phyloP scores from a whole-genome alignment of 306 rosid genomes.

The Rubus parviflorus region DNA sequence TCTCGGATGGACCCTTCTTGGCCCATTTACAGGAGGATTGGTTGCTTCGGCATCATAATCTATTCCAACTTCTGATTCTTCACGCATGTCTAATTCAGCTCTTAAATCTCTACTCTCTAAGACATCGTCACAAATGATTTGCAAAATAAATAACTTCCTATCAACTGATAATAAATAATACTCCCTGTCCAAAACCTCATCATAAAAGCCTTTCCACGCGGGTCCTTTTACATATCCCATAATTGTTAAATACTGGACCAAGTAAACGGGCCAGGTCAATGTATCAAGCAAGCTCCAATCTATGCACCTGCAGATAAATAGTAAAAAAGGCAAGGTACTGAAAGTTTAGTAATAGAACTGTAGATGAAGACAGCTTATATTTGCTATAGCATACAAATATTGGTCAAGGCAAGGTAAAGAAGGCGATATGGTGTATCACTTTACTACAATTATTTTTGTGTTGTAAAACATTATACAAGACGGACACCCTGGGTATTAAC shows the following conservation, averaged over 20 bases:
- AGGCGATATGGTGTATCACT: neutral
- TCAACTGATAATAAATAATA: conserved; percentile 67
- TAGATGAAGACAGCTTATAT: conserved; percentile 9
- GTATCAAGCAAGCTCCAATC: conserved; percentile 89
- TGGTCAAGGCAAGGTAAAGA: neutral
- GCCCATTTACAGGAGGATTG: conserved; percentile 50
- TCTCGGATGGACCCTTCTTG: conserved; percentile 75
- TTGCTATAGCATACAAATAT: neutral
- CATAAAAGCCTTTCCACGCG: conserved; percentile 69
- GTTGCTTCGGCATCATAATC: conserved; percentile 67
- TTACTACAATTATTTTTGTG: neutral
- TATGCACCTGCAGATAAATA: conserved; percentile 51
- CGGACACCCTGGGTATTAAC: neutral
- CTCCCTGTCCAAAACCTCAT: conserved; percentile 58
- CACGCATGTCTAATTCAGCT: conserved; percentile 76
- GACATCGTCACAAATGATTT: conserved; percentile 78
- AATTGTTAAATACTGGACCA: conserved; percentile 64
- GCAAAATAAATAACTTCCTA: conserved; percentile 75
- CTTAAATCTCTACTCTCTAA: conserved; percentile 66
- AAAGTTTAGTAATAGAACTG: neutral
- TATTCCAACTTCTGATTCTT: conserved; percentile 70
- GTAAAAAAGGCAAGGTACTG: neutral
- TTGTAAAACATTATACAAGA: neutral
- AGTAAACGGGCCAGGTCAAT: conserved; percentile 86
- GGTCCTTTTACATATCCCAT: conserved; percentile 58